Base-by-base conservation (phyloP, 2,329 filamentous ascomycete species). In the Ascosphaera acerosa region DNA sequence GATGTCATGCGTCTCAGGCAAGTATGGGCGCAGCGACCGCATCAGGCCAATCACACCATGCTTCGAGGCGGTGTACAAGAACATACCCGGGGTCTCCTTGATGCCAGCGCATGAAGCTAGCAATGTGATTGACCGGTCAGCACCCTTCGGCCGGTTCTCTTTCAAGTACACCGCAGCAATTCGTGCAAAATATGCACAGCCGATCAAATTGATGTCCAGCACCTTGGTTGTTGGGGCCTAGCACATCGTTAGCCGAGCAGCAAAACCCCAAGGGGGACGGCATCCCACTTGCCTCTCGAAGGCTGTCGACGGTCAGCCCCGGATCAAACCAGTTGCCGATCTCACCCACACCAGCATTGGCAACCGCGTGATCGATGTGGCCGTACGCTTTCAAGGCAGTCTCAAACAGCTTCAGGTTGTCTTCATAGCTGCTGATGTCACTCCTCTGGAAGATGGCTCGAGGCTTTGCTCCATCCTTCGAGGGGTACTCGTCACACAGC, bases 1-100 rank as follows among this genome's bases (percentile, higher is more conserved):
- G 16, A 59, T 47, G 16, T 49, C 46, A 20, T 49, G 48, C 25
- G 51, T 42, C 14, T 46, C 42, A 2, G 50, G 46, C 3, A 38
- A 39, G 7, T 42, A 40, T 19, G 46, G 37, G 20, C 55, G 47
- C 17, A 63, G 42, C 12, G 53, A 50, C 15, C 59, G 49, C 51
- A 62, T 57, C 4, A 62, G 44, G 0, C 60, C 60, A 17, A 59
- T 46, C 1, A 64, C 51, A n/a, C 55, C 59, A 36, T 63, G 59
- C 38, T 64, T 62, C 4, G 52, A 47, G 0, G 58, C 46, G 3
- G 53, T 51, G 37, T 64, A 62, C 15, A 59, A 46, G 31, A 55
- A 54, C 2, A 62, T 41, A 0, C 56, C 57, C 0, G 59, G 57
- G 3, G 53, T 51, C 22, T 60, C 55, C 10, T 55, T 56, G 38